Evolutionary conservation across 148 eudicot genomes (phyloP).

Genomic region (Euryodendron excelsum): DNA sequence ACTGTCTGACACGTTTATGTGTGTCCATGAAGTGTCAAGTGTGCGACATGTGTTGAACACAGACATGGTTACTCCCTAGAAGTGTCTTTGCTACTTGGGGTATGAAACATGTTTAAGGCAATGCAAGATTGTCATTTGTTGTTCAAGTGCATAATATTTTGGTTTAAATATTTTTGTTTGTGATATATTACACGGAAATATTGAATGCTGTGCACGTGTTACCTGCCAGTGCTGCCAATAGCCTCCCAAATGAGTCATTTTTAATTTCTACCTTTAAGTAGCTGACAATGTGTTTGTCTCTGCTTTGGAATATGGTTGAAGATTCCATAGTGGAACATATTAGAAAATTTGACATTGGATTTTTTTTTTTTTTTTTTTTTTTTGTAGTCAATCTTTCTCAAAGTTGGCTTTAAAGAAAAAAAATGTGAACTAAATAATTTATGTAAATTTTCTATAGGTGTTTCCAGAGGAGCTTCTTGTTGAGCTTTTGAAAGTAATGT

Average conservation of each 20-base stretch:
- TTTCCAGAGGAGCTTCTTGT: conserved; percentile 86
- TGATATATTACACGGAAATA: not conserved
- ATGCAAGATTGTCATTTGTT: not conserved
- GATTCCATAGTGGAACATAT: not conserved
- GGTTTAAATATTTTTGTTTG: not conserved
- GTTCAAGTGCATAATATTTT: not conserved
- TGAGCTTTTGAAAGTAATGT: conserved; percentile 82
- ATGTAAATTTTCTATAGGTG: conserved; percentile 34
- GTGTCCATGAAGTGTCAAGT: not conserved
- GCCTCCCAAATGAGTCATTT: not conserved
- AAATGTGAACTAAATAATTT: not conserved
- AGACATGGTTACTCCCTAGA: not conserved
- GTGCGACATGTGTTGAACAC: not conserved
- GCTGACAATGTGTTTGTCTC: not conserved
- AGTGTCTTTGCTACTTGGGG: not conserved
- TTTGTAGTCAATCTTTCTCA: not conserved
- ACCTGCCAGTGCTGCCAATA: not conserved
- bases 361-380: not conserved
- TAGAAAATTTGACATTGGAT: not conserved
- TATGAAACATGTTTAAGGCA: not conserved
- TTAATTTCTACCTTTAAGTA: not conserved
- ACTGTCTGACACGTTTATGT: too few relatives aligned
- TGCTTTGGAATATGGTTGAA: not conserved
- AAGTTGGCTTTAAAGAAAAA: not conserved
- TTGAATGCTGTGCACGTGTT: not conserved